These are phyloP conservation scores for Trichoderma sp. DNA, from an alignment of 2,329 filamentous ascomycete genomes.

Conservation along the genomic window DNA sequence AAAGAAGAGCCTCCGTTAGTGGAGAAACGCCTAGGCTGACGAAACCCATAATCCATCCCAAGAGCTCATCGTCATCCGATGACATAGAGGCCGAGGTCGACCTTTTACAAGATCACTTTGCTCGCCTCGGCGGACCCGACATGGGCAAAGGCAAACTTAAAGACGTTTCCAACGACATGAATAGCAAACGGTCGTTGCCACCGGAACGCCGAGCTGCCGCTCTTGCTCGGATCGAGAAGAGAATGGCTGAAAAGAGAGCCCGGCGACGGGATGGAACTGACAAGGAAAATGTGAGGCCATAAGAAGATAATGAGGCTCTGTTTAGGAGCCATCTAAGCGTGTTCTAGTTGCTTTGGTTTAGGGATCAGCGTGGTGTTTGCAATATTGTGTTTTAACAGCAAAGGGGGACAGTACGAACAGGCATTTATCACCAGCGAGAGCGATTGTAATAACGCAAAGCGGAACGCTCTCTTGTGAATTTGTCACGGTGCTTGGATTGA, in stretches of 20 bases:
- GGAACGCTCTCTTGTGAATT: conserved; percentile 5
- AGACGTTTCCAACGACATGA: conserved; percentile 35
- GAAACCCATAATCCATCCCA: conserved; percentile 34
- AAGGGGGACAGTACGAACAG: not conserved
- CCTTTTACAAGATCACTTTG: conserved; percentile 51
- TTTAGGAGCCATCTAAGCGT: conserved; percentile 1
- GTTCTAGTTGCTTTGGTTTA: conserved; percentile 11
- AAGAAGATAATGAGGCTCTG: conserved; percentile 15
- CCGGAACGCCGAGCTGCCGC: conserved; percentile 58
- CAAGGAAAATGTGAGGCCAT: conserved; percentile 58
- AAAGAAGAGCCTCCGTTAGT: conserved; percentile 45
- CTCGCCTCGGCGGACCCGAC: conserved; percentile 49
- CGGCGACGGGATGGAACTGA: conserved; percentile 43
- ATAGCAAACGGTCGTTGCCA: conserved; percentile 49
- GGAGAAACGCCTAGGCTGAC: conserved; percentile 39
- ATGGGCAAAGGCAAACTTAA: conserved; percentile 28
- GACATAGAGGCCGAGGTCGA: conserved; percentile 48
- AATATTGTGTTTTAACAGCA: not conserved
- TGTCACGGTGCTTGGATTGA: conserved; percentile 21
- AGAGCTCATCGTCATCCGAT: conserved; percentile 29
- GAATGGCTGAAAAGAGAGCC: conserved; percentile 55
- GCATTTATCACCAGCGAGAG: not conserved
- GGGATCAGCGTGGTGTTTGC: conserved; percentile 34
- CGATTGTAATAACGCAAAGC: conserved; percentile 10
- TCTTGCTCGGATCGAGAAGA: conserved; percentile 58